These are phyloP conservation scores for Penicillium taxi DNA, from an alignment of 495 filamentous ascomycete genomes.

Conservation along the genomic window DNA sequence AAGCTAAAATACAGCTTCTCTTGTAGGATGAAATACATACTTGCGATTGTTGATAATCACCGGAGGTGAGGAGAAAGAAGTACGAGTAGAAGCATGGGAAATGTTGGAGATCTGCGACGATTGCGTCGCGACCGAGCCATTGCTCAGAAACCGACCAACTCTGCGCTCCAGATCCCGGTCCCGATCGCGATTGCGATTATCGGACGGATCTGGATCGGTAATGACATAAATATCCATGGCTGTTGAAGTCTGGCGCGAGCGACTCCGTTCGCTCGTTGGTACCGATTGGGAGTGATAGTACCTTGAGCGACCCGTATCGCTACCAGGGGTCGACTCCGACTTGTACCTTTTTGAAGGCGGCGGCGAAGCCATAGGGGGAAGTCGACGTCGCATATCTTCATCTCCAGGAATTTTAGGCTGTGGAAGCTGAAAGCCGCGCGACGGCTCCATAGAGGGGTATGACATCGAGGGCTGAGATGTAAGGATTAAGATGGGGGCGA, in stretches of 20 bases:
- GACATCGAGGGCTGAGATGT: not conserved
- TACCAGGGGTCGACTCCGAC: constrained; percentile 14
- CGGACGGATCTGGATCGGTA: constrained; percentile 29
- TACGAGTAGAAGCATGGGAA: too few species aligned
- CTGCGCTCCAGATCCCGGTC: constrained; percentile 1
- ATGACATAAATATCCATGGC: constrained; percentile 39
- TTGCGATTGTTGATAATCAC: constrained; percentile 24
- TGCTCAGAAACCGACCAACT: constrained; percentile 22
- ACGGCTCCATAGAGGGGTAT: not conserved
- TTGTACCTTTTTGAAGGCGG: constrained; percentile 23
- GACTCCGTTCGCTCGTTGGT: constrained; percentile 21
- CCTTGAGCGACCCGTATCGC: constrained; percentile 15
- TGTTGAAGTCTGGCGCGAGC: constrained; percentile 34
- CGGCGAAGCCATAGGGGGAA: constrained; percentile 20
- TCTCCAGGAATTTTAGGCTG: constrained; percentile 7
- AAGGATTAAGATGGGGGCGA: not conserved
- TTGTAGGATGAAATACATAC: constrained; percentile 20
- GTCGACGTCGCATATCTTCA: constrained; percentile 5
- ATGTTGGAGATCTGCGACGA: constrained; percentile 15
- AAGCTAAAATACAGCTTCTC: too few species aligned
- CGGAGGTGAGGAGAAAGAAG: constrained; percentile 16
- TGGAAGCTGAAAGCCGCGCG: not conserved
- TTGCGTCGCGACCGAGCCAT: constrained; percentile 27
- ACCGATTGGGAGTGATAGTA: constrained; percentile 27
- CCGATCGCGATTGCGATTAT: constrained; percentile 9